phyloP scores from a whole-genome alignment of 805 yeast species.

The Ascoidea rubescens region DNA sequence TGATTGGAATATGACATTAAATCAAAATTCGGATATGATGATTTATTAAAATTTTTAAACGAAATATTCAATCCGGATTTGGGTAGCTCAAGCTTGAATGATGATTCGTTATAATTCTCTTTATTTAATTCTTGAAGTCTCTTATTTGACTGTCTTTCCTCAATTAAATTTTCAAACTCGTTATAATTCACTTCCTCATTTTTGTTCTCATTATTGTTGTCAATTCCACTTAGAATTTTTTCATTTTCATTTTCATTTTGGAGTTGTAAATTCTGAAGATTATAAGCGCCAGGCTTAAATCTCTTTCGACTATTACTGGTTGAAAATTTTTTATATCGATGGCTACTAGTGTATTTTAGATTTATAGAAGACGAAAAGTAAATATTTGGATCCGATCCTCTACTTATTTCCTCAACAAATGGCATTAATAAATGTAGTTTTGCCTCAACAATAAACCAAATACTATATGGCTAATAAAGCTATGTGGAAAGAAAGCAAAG shows the following conservation, averaged over 20 bases:
- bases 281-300: conserved; percentile 11
- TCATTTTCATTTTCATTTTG: conserved; percentile 6
- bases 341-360: conserved; percentile 4
- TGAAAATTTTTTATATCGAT: background rate
- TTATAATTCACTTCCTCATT: background rate
- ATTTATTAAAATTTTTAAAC: conserved; percentile 7
- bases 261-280: conserved; percentile 6
- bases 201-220: background rate
- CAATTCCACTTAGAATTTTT: conserved; percentile 2
- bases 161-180: conserved; percentile 5
- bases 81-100: conserved; percentile 7
- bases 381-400: conserved; percentile 10
- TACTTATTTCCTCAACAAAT: conserved; percentile 9
- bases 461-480: too few species aligned
- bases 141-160: conserved; percentile 7
- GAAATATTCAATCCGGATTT: conserved; percentile 6
- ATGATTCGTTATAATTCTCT: conserved; percentile 8
- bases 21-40: conserved; percentile 9
- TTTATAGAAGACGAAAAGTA: conserved; percentile 10
- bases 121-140: conserved; percentile 9
- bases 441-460: too few species aligned
- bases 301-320: conserved; percentile 9
- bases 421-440: conserved; percentile 1
- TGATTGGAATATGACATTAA: conserved; percentile 7
- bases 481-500: too few species aligned